A percentile compares a stretch with the other conserved stretches of the same genome.
Evolutionary conservation across 768 basidiomycete genomes (phyloP).

Genomic region (Hygrocybe coccinea): DNA sequence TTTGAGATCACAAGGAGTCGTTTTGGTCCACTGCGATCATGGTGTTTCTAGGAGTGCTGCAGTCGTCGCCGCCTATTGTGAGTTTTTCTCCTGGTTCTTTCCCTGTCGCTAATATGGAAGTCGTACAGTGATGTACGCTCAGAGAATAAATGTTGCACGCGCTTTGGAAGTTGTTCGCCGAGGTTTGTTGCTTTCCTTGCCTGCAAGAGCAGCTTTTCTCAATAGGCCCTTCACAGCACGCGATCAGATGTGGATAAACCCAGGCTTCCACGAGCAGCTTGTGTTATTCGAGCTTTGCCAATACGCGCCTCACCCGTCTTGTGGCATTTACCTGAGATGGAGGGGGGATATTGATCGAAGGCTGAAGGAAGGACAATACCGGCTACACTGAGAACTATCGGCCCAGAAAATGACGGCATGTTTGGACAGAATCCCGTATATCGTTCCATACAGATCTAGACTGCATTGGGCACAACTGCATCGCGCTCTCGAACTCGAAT

Average conservation of each 20-base stretch:
- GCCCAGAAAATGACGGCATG: constrained; percentile 13
- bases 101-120: constrained; percentile 11
- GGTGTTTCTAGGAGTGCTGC: constrained; percentile 64
- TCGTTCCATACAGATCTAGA: background rate
- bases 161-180: constrained; percentile 58
- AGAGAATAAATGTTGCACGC: constrained; percentile 49
- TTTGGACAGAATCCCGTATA: background rate
- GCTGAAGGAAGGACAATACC: constrained; percentile 33
- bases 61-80: constrained; percentile 74
- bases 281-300: constrained; percentile 70
- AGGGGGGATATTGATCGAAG: constrained; percentile 49
- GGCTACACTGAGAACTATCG: constrained; percentile 19
- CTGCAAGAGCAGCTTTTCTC: background rate
- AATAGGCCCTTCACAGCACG: constrained; percentile 42
- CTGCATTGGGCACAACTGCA: background rate
- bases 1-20: constrained; percentile 50
- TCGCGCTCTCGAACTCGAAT: no score
- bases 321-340: constrained; percentile 68
- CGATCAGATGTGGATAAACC: constrained; percentile 72
- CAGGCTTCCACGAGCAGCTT: constrained; percentile 77
- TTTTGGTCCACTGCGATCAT: constrained; percentile 65
- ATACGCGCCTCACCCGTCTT: constrained; percentile 54
- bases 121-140: constrained; percentile 60
- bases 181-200: constrained; percentile 19
- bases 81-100: constrained; percentile 22